phyloP scores from a whole-genome alignment of 1,284 basidiomycete genomes.

The Phylloboletellus chloephorus region DNA sequence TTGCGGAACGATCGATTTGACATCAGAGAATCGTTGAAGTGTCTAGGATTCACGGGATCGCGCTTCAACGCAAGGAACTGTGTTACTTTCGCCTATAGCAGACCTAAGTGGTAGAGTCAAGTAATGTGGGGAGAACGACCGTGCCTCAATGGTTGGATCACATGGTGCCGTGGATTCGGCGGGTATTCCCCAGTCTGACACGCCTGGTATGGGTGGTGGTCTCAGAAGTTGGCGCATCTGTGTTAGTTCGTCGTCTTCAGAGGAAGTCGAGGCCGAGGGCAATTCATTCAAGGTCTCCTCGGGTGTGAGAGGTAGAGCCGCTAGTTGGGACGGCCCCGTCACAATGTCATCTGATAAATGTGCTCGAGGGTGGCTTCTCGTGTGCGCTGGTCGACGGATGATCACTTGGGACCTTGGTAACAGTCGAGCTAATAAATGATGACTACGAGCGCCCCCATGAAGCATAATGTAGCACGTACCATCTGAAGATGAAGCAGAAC shows the following conservation, averaged over 20 bases:
- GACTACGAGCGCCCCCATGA: not conserved
- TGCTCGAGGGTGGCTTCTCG: conserved; percentile 45
- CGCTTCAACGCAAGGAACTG: conserved; percentile 73
- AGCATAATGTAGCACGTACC: conserved; percentile 32
- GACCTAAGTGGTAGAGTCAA: conserved; percentile 1
- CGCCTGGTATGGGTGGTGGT: conserved; percentile 59
- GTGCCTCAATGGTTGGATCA: conserved; percentile 59
- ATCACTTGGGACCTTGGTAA: conserved; percentile 49
- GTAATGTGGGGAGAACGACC: conserved; percentile 15
- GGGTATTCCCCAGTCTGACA: conserved; percentile 78
- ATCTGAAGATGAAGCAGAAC: conserved; percentile 41
- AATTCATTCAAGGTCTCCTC: conserved; percentile 14
- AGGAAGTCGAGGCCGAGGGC: conserved; percentile 17
- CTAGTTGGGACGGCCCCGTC: conserved; percentile 9
- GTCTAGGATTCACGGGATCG: conserved; percentile 59
- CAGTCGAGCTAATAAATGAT: conserved; percentile 34
- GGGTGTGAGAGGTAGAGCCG: conserved; percentile 5
- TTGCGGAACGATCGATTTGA: conserved; percentile 88
- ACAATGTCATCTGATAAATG: conserved; percentile 42
- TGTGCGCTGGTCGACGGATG: conserved; percentile 47
- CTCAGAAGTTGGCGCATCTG: conserved; percentile 51
- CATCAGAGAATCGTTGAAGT: conserved; percentile 94
- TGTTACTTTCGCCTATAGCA: conserved; percentile 64
- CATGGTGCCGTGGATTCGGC: conserved; percentile 49
- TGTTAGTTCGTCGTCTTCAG: conserved; percentile 30